phyloP scores from a whole-genome alignment of 2,329 filamentous ascomycete genomes.

The Alternaria postmessia region DNA sequence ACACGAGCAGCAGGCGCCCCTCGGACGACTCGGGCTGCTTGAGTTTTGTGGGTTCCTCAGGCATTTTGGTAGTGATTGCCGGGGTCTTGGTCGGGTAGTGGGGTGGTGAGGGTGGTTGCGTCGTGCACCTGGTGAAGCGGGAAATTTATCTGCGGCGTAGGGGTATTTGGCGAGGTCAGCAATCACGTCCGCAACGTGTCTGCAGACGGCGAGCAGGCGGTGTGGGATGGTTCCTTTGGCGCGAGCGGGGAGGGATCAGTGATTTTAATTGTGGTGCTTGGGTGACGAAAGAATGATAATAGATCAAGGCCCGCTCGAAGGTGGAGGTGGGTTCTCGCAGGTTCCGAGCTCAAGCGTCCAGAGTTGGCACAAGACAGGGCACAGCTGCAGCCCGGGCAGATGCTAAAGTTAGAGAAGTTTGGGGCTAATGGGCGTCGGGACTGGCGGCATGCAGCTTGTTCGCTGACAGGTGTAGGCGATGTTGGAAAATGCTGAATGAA shows the following conservation, averaged over 20 bases:
- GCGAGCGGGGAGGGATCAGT: conserved; percentile 6
- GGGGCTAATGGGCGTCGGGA: conserved; percentile 16
- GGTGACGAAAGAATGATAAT: conserved; percentile 48
- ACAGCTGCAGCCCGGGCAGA: conserved; percentile 20
- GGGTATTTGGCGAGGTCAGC: conserved; percentile 7
- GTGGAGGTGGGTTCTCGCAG: conserved; percentile 39
- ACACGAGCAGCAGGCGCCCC: conserved; percentile 79
- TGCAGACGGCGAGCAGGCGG: not conserved
- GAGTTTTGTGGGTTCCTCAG: conserved; percentile 43
- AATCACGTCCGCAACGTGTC: conserved; percentile 1
- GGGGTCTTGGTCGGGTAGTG: conserved; percentile 8
- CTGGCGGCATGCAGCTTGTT: conserved; percentile 26
- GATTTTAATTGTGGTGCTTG: conserved; percentile 15
- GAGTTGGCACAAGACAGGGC: conserved; percentile 19
- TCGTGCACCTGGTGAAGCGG: conserved; percentile 3
- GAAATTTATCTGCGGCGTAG: conserved; percentile 9
- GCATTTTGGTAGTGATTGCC: conserved; percentile 23
- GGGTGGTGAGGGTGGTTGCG: conserved; percentile 8
- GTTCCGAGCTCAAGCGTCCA: conserved; percentile 32
- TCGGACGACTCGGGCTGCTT: conserved; percentile 36
- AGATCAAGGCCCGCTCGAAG: conserved; percentile 29
- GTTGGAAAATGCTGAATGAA: conserved; percentile 11
- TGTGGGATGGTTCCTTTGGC: not conserved
- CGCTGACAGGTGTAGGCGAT: conserved; percentile 8
- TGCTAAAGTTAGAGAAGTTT: conserved; percentile 20